Base-by-base conservation (phyloP, 495 filamentous ascomycete species). In the Ramalina peruviana region DNA sequence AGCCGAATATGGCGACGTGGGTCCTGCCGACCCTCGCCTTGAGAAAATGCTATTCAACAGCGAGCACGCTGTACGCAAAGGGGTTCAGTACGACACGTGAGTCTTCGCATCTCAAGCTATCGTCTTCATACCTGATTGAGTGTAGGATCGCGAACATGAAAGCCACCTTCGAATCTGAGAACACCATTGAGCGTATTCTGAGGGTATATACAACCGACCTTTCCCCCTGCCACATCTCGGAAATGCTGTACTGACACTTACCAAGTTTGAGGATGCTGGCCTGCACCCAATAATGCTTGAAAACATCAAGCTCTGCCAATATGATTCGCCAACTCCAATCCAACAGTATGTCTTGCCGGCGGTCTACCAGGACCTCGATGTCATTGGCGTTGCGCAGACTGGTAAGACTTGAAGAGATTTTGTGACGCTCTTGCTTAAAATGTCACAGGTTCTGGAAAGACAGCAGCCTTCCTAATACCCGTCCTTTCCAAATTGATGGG, bases 401-500 rank as follows among this genome's bases (percentile, higher is more conserved):
- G 92, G 90, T 95, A 67, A 63, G 78, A 40, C 4, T 41, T 36
- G 36, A 56, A 41, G 12, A 23, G 33, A 26, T 12, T 48, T 13
- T 40, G 10, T 30, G 33, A 15, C 13, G 23, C 41, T 17, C 19
- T 16, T 42, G 26, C 7, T 10, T 2, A 41, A 38, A 15, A 10
- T n/a, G 6, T 15, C 13, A 7, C 49, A 97, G 90, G 92, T 20
- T 95, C 89, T 37, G 92, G 92, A 49, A 98, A 98, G 69, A 98
- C 92, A 1, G 92, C 82, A 0, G 88, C 92, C 0, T 98, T 88
- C 58, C 63, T 98, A 3, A 81, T 96, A 50, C 92, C 92, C 0
- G 86, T 92, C 40, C 55, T 96, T 38, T 94, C 88, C 36, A 79
- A 86, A 64, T 64, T 96, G 25, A 93, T 95, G 87, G 92, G 92